phyloP scores from a whole-genome alignment of 2,329 filamentous ascomycete species.

The Orbilia brochopaga region DNA sequence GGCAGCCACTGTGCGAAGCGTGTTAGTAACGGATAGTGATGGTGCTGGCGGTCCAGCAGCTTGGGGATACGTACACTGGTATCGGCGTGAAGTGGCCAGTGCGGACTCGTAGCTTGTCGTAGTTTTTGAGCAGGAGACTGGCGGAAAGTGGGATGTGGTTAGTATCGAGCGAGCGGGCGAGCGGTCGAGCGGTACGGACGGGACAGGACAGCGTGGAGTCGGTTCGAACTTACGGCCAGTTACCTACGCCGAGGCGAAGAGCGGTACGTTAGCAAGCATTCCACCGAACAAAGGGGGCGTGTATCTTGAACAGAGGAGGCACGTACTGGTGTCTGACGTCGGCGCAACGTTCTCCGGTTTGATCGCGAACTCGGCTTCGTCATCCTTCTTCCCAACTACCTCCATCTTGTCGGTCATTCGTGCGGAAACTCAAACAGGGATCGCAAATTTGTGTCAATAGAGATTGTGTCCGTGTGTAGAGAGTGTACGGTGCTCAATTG shows the following conservation, averaged over 20 bases:
- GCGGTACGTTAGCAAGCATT: slow-evolving; percentile 14
- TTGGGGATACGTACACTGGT: slow-evolving; percentile 60
- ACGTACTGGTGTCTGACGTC: slow-evolving; percentile 77
- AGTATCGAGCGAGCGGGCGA: slow-evolving; percentile 21
- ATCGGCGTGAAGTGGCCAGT: slow-evolving; percentile 98
- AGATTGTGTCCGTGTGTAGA: slow-evolving; percentile 3
- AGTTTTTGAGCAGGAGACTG: slow-evolving; percentile 85
- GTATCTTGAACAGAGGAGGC: neutral
- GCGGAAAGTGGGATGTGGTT: neutral
- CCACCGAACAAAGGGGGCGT: neutral
- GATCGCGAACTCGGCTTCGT: slow-evolving; percentile 79
- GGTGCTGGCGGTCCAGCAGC: neutral
- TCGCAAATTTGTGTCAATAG: slow-evolving; percentile 6
- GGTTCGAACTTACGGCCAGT: slow-evolving; percentile 68
- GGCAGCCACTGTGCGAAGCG: slow-evolving; percentile 70
- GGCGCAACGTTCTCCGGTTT: slow-evolving; percentile 86
- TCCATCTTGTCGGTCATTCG: slow-evolving; percentile 60
- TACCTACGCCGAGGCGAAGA: slow-evolving; percentile 16
- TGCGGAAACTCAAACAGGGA: neutral
- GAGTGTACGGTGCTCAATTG: slow-evolving; percentile 22
- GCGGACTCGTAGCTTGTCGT: slow-evolving; percentile 87
- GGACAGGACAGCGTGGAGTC: slow-evolving; percentile 5
- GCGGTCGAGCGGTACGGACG: too few species aligned
- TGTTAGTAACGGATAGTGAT: slow-evolving; percentile 11
- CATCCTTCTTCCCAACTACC: slow-evolving; percentile 60